These are phyloP conservation scores for Exophiala sideris DNA, from an alignment of 2,329 filamentous ascomycete species.

Conservation along the genomic window DNA sequence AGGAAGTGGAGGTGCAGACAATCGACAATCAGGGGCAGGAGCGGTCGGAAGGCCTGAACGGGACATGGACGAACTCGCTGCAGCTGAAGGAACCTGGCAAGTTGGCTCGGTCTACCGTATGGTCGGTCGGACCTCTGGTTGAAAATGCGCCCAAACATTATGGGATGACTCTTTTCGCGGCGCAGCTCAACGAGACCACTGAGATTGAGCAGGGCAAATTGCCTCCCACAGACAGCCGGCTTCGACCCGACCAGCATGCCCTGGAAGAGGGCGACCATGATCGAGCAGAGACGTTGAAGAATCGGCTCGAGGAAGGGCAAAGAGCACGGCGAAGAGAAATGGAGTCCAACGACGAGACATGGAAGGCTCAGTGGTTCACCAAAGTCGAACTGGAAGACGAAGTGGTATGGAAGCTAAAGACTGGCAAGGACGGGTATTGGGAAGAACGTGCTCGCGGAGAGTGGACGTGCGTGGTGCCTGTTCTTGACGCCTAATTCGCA, in stretches of 20 bases:
- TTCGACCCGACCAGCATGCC: slow-evolving; percentile 83
- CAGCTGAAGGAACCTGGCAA: slow-evolving; percentile 63
- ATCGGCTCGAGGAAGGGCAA: slow-evolving; percentile 80
- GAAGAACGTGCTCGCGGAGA: slow-evolving; percentile 69
- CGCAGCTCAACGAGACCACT: slow-evolving; percentile 83
- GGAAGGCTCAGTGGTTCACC: slow-evolving; percentile 81
- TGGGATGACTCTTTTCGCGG: slow-evolving; percentile 83
- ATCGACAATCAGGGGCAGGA: slow-evolving; percentile 64
- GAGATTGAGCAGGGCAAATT: slow-evolving; percentile 69
- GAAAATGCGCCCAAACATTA: slow-evolving; percentile 76
- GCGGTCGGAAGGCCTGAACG: slow-evolving; percentile 65
- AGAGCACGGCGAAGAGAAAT: slow-evolving; percentile 68
- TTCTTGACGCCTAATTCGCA: slow-evolving; percentile 44
- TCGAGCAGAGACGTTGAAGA: slow-evolving; percentile 77
- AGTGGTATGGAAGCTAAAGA: slow-evolving; percentile 71
- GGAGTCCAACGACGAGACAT: slow-evolving; percentile 69
- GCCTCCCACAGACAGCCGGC: slow-evolving; percentile 75
- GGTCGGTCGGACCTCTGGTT: slow-evolving; percentile 74
- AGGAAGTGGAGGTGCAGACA: slow-evolving; percentile 78
- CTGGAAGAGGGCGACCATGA: slow-evolving; percentile 80
- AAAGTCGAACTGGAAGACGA: slow-evolving; percentile 54
- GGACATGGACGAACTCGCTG: slow-evolving; percentile 80
- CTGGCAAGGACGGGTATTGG: slow-evolving; percentile 88
- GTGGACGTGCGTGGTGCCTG: slow-evolving; percentile 60
- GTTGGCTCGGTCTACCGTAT: slow-evolving; percentile 64